Base-by-base conservation (phyloP, 2,329 filamentous ascomycete species). In the Penicillium italicum region DNA sequence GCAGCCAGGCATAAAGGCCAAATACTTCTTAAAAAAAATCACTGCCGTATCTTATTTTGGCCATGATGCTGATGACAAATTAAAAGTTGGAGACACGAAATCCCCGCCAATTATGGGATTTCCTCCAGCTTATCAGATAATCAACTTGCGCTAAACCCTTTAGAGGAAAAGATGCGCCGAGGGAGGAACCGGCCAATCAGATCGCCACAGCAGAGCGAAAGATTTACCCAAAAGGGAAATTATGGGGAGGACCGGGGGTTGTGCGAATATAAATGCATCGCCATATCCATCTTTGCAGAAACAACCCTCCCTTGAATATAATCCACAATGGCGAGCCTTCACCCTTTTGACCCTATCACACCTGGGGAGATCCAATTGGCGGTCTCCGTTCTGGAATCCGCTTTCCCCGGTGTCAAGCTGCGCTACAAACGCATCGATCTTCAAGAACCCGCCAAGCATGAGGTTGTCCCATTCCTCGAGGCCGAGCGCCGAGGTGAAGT, bases 381-480 rank as follows among this genome's bases (percentile, higher is more conserved):
- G n/a, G 72, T 72, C 18, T 70, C 70, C 51, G 62, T 76, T 53
- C 60, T 76, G 28, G 61, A 74, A 62, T 62, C 67, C 2, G 62
- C 72, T 22, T 75, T 75, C 47, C 71, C 72, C 1, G 69, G 68
- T 2, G 65, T 72, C 6, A 56, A 64, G 26, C 59, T 79, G 30
- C 72, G 76, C 6, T 85, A 84, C 78, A 90, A 90, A 74, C 82
- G 81, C 62, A 81, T 90, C 48, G 88, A 84, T 22, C 76, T 88
- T 4, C 80, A 86, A 49, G 85, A 89, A 65, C 85, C 86, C 3
- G 76, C 78, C 37, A 89, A 89, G 76, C 74, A 74, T 36, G 77
- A 83, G 60, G 77, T 79, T 58, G 67, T 85, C 7, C 78, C 80
- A n/a, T 88, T 86, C 68, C 73, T 84, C 18, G 84, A 85, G 48